phyloP scores from a whole-genome alignment of 768 basidiomycete species.

The Agaricus bisporus region DNA sequence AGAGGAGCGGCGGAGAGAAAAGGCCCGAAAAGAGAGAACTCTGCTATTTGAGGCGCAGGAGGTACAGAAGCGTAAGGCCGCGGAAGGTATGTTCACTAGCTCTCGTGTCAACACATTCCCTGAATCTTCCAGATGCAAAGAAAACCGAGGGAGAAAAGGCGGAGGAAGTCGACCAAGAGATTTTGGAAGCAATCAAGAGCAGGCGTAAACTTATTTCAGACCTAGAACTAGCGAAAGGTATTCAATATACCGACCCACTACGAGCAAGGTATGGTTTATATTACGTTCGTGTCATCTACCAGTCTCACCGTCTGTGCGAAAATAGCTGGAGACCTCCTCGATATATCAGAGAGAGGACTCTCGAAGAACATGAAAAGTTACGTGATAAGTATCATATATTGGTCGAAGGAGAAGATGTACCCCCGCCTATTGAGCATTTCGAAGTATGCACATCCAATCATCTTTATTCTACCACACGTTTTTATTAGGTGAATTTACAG shows the following conservation, averaged over 20 bases:
- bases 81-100: constrained; percentile 53
- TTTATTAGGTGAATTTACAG: constrained; percentile 28
- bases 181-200: constrained; percentile 87
- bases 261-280: constrained; percentile 60
- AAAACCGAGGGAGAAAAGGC: constrained; percentile 85
- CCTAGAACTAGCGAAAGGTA: constrained; percentile 89
- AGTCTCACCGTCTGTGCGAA: not conserved
- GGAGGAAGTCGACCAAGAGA: constrained; percentile 85
- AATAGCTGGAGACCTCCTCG: constrained; percentile 83
- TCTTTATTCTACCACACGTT: constrained; percentile 1
- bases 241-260: constrained; percentile 82
- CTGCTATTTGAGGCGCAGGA: constrained; percentile 92
- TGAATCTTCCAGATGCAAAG: constrained; percentile 53
- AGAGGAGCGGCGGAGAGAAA: constrained; percentile 71
- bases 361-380: constrained; percentile 64
- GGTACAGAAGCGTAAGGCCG: constrained; percentile 78
- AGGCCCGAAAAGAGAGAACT: constrained; percentile 77
- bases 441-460: constrained; percentile 35
- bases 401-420: constrained; percentile 90
- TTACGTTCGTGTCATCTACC: not conserved
- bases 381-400: constrained; percentile 93
- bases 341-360: constrained; percentile 67
- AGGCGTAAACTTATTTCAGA: constrained; percentile 90
- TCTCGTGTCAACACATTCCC: not conserved
- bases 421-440: constrained; percentile 90